Evolutionary conservation across 352 stramenopile genomes (phyloP).

Genomic region (Pythium sp.): DNA sequence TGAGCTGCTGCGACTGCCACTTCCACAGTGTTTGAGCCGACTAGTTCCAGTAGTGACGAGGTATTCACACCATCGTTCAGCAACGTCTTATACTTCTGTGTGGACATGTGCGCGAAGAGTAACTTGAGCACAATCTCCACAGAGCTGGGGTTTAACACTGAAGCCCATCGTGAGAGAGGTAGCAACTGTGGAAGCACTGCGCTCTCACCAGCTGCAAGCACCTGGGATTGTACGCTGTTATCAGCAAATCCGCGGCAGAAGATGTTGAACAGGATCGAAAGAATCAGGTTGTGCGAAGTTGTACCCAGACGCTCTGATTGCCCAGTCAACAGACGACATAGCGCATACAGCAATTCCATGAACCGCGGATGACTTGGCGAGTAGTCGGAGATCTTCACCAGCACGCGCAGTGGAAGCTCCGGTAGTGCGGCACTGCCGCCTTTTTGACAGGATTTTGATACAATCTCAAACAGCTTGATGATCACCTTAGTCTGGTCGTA

Average conservation of each 20-base stretch:
- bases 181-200: slow-evolving; percentile 51
- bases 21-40: slow-evolving; percentile 28
- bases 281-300: slow-evolving; percentile 28
- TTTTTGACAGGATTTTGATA: slow-evolving; percentile 11
- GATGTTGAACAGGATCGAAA: slow-evolving; percentile 62
- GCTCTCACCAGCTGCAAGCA: slow-evolving; percentile 26
- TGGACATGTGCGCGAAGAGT: slow-evolving; percentile 39
- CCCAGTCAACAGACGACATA: slow-evolving; percentile 23
- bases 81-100: slow-evolving; percentile 25
- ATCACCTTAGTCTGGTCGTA: slow-evolving; percentile 53
- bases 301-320: slow-evolving; percentile 6
- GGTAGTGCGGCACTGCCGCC: slow-evolving; percentile 21
- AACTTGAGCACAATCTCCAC: slow-evolving; percentile 55
- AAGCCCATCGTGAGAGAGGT: slow-evolving; percentile 49
- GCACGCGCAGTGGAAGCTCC: slow-evolving; percentile 41
- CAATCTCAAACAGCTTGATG: slow-evolving; percentile 45
- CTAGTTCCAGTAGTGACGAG: slow-evolving; percentile 41
- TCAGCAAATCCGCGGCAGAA: slow-evolving; percentile 29
- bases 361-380: slow-evolving; percentile 33
- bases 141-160: slow-evolving; percentile 27
- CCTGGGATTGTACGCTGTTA: slow-evolving; percentile 1
- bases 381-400: slow-evolving; percentile 45
- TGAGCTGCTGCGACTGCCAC: slow-evolving; percentile 43
- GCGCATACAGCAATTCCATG: slow-evolving; percentile 28
- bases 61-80: slow-evolving; percentile 62